Base-by-base conservation (phyloP, 2,329 filamentous ascomycete genomes). In the Parastagonospora nodorum region DNA sequence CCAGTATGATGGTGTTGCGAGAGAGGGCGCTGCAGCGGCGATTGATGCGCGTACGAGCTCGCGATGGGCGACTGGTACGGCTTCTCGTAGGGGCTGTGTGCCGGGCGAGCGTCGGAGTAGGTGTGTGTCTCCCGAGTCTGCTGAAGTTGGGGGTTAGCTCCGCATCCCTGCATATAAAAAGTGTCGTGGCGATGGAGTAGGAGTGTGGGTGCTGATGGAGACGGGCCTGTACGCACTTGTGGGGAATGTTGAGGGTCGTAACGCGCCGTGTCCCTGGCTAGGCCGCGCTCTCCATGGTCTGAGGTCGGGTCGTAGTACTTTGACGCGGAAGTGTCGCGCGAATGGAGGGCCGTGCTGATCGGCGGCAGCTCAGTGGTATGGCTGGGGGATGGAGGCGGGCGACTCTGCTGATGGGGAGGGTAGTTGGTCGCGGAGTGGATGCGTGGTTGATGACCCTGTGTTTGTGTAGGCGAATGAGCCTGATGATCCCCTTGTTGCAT, bases 291-390 rank as follows among this genome's bases (percentile, higher is more conserved):
- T 58, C 75, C 74, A 63, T 76, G 73, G 60, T 80, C 77, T 50
- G 74, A 75, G 36, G 75, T 77, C 7, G 78, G 78, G 63, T 80
- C 78, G 70, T 80, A 80, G 71, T 80, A 80, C 63, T 74, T 74
- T 46, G 75, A 74, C 14, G 69, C 61, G n/a, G 73, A 64, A 53
- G 66, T 68, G 55, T 76, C 74, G 65, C 75, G 75, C 46, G 62
- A 45, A 58, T 74, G 73, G 56, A 73, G 55, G 63, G 70, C 70
- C 49, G 71, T 68, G 64, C 61, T 67, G 62, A 75, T 70, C 58
- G 74, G 67, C 53, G 74, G 75, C 39, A 76, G 69, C 55, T 72
- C 72, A 57, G 72, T 63, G 46, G 72, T 72, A 24, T 24, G 19
- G 37, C 67, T 50, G 33, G 76, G 76, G 45, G 72, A 54, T 10